phyloP scores from a whole-genome alignment of 2,329 filamentous ascomycete genomes.

The Ceratocystis alfenasii region DNA sequence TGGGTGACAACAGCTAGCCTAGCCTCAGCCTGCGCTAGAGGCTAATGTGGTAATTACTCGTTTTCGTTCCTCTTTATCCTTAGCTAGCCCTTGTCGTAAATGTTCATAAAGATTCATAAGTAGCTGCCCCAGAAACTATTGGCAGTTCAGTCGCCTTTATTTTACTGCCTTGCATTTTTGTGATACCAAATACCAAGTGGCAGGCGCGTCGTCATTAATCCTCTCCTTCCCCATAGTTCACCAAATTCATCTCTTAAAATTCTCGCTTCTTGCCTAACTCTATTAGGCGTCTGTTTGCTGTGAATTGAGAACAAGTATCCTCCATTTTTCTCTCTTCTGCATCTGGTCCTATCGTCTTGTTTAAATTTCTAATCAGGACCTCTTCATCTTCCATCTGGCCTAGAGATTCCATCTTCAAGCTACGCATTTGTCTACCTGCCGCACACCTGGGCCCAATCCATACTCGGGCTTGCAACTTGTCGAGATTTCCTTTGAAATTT shows the following conservation, averaged over 20 bases:
- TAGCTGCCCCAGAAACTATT: background rate
- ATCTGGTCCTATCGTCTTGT: background rate
- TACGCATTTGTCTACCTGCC: background rate
- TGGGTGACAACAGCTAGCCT: background rate
- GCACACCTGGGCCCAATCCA: background rate
- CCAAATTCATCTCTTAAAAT: background rate
- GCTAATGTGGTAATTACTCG: background rate
- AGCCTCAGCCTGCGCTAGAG: background rate
- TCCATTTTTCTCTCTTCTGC: background rate
- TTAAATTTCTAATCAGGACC: background rate
- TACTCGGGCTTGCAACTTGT: background rate
- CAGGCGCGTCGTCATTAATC: constrained; percentile 3
- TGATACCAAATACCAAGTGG: constrained; percentile 1
- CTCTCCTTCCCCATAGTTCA: constrained; percentile 1
- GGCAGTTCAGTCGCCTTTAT: background rate
- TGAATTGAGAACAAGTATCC: background rate
- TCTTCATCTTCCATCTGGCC: background rate
- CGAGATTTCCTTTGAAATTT: background rate
- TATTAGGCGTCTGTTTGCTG: background rate
- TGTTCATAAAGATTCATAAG: background rate
- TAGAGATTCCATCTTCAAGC: background rate
- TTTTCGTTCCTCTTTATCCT: background rate
- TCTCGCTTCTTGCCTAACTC: background rate
- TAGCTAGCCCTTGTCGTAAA: background rate
- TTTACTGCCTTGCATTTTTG: constrained; percentile 16